Evolutionary conservation across 73 alveolate species (phyloP), one percentile per base, ranked within the genome.

Genomic region (Uronychia binucleata): DNA sequence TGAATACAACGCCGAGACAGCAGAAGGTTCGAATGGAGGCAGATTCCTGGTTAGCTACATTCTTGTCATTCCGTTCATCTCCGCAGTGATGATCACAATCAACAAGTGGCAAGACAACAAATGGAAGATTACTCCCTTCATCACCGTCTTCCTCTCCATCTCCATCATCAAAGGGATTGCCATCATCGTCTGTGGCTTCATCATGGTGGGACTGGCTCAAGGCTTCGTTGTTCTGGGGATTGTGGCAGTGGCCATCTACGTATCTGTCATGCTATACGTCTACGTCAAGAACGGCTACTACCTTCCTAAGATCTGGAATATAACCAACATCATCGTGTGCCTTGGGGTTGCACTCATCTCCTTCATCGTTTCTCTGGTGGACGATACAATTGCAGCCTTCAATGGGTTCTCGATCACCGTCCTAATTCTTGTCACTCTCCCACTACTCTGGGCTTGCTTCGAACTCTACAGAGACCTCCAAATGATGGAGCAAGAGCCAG

Each of bases 341-440:
- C 0, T 57, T 34, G 60, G 34, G 13, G 76, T 79, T 0, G 32
- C 91, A 11, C 26, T 89, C 57, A 28, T 90, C 28, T 87, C 92
- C 0, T 79, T 91, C 32, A 90, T 87, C 1, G 87, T 89, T 27
- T 78, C 92, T 0, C 58, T 83, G 28, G 57, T 75, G 13, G 60
- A 58, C 32, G 89, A 79, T 59, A 85, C 35, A 31, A 78, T 78
- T 74, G 32, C 81, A 0, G 85, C 76, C 25, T 92, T 83, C 76
- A 67, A 77, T n/a, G 97, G 97, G 0, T 83, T 83, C 81, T 84
- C 97, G 1, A 92, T 92, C n/a, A 34, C 94, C 58, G 31, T 57
- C 34, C 59, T 76, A 77, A 75, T 86, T 32, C 30, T 81, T 30
- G 86, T 59, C 0, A 86, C 85, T 0, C 26, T 88, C 57, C 57